A percentile compares a stretch with the other conserved stretches of the same genome.
phyloP scores from a whole-genome alignment of 2,329 filamentous ascomycete species.

The Colletotrichum tofieldiae region DNA sequence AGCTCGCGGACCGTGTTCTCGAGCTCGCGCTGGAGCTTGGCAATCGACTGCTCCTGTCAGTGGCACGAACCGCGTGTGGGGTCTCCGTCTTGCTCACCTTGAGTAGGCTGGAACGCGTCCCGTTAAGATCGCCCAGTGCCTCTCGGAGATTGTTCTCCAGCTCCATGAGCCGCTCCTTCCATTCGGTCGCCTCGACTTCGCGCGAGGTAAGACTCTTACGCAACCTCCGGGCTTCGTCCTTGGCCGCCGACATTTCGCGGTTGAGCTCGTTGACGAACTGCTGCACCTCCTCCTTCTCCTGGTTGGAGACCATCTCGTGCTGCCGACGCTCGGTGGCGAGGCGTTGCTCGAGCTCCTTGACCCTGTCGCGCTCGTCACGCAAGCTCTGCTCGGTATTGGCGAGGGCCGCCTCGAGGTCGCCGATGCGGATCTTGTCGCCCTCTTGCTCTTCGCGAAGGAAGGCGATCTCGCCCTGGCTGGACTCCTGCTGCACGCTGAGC shows the following conservation, averaged over 20 bases:
- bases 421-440: slow-evolving; percentile 97
- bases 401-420: slow-evolving; percentile 88
- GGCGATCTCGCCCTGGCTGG: slow-evolving; percentile 90
- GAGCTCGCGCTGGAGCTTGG: slow-evolving; percentile 89
- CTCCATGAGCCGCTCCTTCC: slow-evolving; percentile 92
- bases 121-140: slow-evolving; percentile 88
- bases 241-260: slow-evolving; percentile 82
- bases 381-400: slow-evolving; percentile 84
- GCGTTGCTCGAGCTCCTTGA: slow-evolving; percentile 80
- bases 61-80: background rate
- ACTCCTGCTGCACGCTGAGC: slow-evolving; percentile 92
- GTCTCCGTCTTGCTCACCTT: slow-evolving; percentile 67
- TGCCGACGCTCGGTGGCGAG: slow-evolving; percentile 87
- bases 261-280: slow-evolving; percentile 95
- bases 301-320: slow-evolving; percentile 86
- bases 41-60: slow-evolving; percentile 74
- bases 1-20: slow-evolving; percentile 88
- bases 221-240: slow-evolving; percentile 87
- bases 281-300: slow-evolving; percentile 96
- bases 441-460: slow-evolving; percentile 98
- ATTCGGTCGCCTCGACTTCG: slow-evolving; percentile 90
- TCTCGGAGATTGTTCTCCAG: slow-evolving; percentile 91
- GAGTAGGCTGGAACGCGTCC: slow-evolving; percentile 87
- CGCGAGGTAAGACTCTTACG: slow-evolving; percentile 87
- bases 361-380: slow-evolving; percentile 87